Conservation (phyloP, 139 green algal species). For the Tetradesmus lagerheimii region DNA sequence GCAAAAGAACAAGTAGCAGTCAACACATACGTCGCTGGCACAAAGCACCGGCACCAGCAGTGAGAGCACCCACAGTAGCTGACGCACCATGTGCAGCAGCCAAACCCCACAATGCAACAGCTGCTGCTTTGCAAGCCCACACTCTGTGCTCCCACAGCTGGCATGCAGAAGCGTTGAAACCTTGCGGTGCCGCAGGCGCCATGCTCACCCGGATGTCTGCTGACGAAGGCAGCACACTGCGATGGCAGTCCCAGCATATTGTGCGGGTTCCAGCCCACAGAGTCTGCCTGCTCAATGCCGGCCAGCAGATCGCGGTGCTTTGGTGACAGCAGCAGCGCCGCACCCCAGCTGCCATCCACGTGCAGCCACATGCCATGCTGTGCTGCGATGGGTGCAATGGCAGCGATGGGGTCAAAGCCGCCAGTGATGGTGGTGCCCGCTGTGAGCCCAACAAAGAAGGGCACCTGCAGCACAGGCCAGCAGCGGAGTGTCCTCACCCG, state of each 20-base stretch:
- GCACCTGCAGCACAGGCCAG: not conserved
- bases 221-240: not conserved
- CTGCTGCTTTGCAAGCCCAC: no score
- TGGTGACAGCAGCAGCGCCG: conserved; percentile 13
- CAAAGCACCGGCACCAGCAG: no score
- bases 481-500: not conserved
- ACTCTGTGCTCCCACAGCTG: no score
- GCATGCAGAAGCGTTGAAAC: no score
- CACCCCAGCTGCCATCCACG: conserved; percentile 25
- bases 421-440: conserved; percentile 27
- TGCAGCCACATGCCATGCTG: conserved; percentile 19
- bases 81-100: no score
- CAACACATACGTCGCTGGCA: no score
- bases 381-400: not conserved
- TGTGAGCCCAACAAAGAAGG: conserved; percentile 23
- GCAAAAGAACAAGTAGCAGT: no score
- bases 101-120: no score
- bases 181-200: not conserved
- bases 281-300: conserved; percentile 6
- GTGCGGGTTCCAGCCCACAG: conserved; percentile 20
- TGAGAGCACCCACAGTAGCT: no score
- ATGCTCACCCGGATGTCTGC: not conserved
- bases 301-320: not conserved
- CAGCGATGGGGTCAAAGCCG: conserved; percentile 11
- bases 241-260: conserved; percentile 24